Evolutionary conservation across 164 flowering plant species (phyloP).

Genomic region (Protea cynaroides): DNA sequence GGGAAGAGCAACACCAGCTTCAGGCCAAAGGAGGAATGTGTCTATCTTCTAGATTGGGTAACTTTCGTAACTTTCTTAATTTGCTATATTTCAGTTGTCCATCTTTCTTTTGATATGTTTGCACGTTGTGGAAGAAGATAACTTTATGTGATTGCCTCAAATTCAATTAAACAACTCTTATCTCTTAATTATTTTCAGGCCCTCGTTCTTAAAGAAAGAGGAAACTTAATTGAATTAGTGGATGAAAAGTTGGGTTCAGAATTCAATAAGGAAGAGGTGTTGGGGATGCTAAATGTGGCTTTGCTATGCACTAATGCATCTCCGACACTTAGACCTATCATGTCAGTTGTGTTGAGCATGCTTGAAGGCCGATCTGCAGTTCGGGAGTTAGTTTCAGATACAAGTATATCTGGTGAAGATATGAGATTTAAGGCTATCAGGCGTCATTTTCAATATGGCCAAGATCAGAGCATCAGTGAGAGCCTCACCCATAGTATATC

Average conservation of each 20-base stretch:
- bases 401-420: constrained; percentile 9
- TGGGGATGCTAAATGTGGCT: constrained; percentile 21
- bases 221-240: constrained; percentile 21
- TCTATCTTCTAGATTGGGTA: constrained; percentile 57
- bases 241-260: constrained; percentile 23
- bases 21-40: constrained; percentile 20
- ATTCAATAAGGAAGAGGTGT: constrained; percentile 18
- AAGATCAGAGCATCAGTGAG: constrained; percentile 1
- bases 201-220: constrained; percentile 17
- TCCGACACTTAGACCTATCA: constrained; percentile 26
- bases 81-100: not conserved
- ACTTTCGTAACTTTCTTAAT: not conserved
- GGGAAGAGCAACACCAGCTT: constrained; percentile 37
- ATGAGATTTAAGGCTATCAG: constrained; percentile 11
- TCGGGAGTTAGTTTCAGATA: constrained; percentile 5
- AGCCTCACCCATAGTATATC: constrained; percentile 7
- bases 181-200: constrained; percentile 13
- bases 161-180: not conserved
- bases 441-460: constrained; percentile 1
- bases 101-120: not conserved
- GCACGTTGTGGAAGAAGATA: not conserved
- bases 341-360: constrained; percentile 31
- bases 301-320: constrained; percentile 26
- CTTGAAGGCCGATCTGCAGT: constrained; percentile 20
- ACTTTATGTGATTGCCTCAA: not conserved